A percentile compares a stretch with the other conserved stretches of the same genome.
Conservation (phyloP, 2,329 filamentous ascomycete genomes). For the Penicillium sp. region DNA sequence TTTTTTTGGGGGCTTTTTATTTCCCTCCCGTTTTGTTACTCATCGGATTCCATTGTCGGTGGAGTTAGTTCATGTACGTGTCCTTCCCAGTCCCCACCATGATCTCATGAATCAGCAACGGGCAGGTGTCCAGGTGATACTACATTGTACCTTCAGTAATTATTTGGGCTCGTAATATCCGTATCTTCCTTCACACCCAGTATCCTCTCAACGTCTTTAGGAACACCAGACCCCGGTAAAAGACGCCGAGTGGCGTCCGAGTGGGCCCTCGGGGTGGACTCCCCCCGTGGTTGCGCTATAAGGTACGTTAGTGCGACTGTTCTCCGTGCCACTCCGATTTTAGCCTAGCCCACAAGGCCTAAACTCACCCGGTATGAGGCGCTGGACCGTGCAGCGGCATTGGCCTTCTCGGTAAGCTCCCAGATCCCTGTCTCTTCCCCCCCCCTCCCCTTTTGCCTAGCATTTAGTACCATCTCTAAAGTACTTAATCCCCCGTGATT, state of each 20-base stretch:
- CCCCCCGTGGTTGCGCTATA: conserved; percentile 24
- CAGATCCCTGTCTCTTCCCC: conserved; percentile 15
- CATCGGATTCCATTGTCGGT: conserved; percentile 4
- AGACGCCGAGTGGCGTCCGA: conserved; percentile 22
- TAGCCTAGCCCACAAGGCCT: conserved; percentile 23
- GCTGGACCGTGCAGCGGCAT: conserved; percentile 22
- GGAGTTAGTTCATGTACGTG: not conserved
- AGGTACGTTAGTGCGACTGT: conserved; percentile 26
- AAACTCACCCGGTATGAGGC: conserved; percentile 17
- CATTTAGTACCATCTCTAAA: not conserved
- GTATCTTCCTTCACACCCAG: too few species aligned
- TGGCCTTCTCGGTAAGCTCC: conserved; percentile 7
- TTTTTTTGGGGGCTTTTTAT: not conserved
- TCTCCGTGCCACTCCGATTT: conserved; percentile 27
- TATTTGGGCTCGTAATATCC: too few species aligned
- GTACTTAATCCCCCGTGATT: not conserved
- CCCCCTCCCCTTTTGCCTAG: conserved; percentile 11
- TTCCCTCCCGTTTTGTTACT: not conserved
- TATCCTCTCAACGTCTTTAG: too few species aligned
- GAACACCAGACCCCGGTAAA: conserved; percentile 19
- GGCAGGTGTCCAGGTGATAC: not conserved
- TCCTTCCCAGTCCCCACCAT: not conserved
- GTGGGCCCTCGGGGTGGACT: conserved; percentile 22
- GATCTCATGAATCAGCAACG: conserved; percentile 1
- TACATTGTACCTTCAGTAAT: not conserved